Percentiles rank a stretch among this genome's conserved stretches.
Conservation (phyloP, 768 basidiomycete species). For the Hemileccinum impolitum region DNA sequence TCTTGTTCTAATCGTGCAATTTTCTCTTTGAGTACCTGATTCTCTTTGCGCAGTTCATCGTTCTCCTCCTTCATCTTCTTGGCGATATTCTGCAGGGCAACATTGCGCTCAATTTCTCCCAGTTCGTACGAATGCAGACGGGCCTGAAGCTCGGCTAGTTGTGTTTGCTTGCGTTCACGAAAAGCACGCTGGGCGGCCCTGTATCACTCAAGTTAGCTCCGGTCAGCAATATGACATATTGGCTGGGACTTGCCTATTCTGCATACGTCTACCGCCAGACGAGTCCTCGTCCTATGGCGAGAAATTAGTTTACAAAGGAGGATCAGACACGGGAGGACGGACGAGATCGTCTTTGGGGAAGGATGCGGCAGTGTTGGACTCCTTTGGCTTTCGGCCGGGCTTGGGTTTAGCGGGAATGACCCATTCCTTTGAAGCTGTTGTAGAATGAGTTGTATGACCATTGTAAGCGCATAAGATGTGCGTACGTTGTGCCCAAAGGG, state of each 20-base stretch:
- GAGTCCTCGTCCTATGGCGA: constrained; percentile 40
- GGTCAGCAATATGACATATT: not conserved
- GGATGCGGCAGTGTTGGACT: constrained; percentile 30
- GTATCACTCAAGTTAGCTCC: constrained; percentile 11
- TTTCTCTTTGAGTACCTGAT: constrained; percentile 53
- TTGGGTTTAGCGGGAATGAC: constrained; percentile 83
- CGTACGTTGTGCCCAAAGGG: constrained; percentile 75
- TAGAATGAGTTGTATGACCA: not conserved
- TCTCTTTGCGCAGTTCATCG: constrained; percentile 67
- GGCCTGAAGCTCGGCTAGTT: constrained; percentile 83
- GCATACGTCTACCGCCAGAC: constrained; percentile 63
- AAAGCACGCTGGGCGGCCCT: constrained; percentile 90
- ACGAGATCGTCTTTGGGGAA: constrained; percentile 49
- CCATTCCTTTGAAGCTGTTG: constrained; percentile 84
- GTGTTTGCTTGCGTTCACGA: constrained; percentile 84
- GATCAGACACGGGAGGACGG: constrained; percentile 18
- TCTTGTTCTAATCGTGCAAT: constrained; percentile 41
- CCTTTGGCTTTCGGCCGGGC: constrained; percentile 85
- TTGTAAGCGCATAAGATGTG: not conserved
- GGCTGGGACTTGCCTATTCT: constrained; percentile 56
- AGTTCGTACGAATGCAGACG: constrained; percentile 83
- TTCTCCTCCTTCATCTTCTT: constrained; percentile 88
- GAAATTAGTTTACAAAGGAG: constrained; percentile 6
- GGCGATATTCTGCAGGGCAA: constrained; percentile 78
- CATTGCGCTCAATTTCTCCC: constrained; percentile 86